A percentile compares a stretch with the other conserved stretches of the same genome.
Conservation (phyloP, 352 stramenopile species). For the Thalassiosira livingstoniorum region DNA sequence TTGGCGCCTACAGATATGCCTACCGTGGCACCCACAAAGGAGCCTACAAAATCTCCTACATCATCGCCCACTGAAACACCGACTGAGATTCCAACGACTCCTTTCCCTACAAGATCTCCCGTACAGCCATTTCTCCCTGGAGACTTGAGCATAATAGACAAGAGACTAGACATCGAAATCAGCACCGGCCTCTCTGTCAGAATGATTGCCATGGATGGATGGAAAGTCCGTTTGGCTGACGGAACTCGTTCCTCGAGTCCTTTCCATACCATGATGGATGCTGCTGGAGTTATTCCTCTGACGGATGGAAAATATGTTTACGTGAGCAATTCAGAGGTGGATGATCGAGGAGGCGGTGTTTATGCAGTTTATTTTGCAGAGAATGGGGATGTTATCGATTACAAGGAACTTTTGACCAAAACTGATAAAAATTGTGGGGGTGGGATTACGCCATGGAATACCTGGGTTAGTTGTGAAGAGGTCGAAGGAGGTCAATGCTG, state of each 20-base stretch:
- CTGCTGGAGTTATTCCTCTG: slow-evolving; percentile 35
- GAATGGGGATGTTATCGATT: slow-evolving; percentile 64
- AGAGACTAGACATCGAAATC: slow-evolving; percentile 51
- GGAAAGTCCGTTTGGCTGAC: slow-evolving; percentile 44
- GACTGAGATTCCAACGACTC: no score
- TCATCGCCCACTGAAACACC: no score
- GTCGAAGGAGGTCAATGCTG: slow-evolving; percentile 38
- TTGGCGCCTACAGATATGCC: no score
- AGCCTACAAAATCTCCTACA: no score
- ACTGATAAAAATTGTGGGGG: slow-evolving; percentile 62
- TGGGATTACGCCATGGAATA: slow-evolving; percentile 66
- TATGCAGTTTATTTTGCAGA: slow-evolving; percentile 66
- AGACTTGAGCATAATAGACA: slow-evolving; percentile 45
- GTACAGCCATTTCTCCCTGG: slow-evolving; percentile 26
- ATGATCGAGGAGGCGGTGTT: slow-evolving; percentile 55
- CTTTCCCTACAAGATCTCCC: no score
- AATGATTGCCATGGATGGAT: slow-evolving; percentile 48
- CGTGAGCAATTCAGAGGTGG: slow-evolving; percentile 55
- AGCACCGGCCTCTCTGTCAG: slow-evolving; percentile 45
- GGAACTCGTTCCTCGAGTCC: slow-evolving; percentile 33
- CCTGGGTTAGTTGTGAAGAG: slow-evolving; percentile 61
- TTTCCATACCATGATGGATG: slow-evolving; percentile 66
- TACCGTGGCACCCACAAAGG: no score
- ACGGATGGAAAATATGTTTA: slow-evolving; percentile 65
- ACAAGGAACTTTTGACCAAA: slow-evolving; percentile 52